phyloP scores from a whole-genome alignment of 495 filamentous ascomycete species.

The Ascodesmis nigricans region DNA sequence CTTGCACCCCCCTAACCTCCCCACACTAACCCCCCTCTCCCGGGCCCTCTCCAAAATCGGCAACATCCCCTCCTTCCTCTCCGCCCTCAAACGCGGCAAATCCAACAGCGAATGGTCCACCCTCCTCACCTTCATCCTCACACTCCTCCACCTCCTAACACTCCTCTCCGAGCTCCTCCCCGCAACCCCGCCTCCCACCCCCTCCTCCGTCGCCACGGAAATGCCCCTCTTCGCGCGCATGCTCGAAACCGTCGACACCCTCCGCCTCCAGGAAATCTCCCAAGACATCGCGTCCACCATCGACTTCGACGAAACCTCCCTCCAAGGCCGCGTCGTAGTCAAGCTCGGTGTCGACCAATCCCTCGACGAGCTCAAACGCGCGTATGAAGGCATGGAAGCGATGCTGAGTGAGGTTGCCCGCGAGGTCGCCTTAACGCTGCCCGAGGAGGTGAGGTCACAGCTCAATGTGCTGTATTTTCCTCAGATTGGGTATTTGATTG shows the following conservation, averaged over 20 bases:
- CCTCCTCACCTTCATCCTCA: slow-evolving; percentile 34
- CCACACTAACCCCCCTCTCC: slow-evolving; percentile 32
- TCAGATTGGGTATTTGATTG: slow-evolving; percentile 74
- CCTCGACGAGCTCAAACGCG: slow-evolving; percentile 55
- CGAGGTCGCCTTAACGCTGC: slow-evolving; percentile 30
- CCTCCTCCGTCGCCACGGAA: too few species aligned
- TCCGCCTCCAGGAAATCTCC: slow-evolving; percentile 39
- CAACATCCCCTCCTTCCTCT: slow-evolving; percentile 36
- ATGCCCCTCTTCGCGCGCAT: too few species aligned
- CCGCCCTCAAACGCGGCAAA: slow-evolving; percentile 11
- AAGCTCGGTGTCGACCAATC: slow-evolving; percentile 47
- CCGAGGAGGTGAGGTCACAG: slow-evolving; percentile 35
- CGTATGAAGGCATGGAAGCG: slow-evolving; percentile 52
- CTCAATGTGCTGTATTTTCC: slow-evolving; percentile 74
- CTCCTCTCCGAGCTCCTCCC: too few species aligned
- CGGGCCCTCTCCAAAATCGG: slow-evolving; percentile 51
- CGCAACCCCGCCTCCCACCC: too few species aligned
- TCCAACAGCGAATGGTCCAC: slow-evolving; percentile 14
- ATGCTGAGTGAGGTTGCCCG: slow-evolving; percentile 46
- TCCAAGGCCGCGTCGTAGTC: slow-evolving; percentile 53
- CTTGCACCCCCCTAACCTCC: slow-evolving; percentile 44
- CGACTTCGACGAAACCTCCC: slow-evolving; percentile 59
- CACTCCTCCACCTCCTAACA: too few species aligned
- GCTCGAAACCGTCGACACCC: slow-evolving; percentile 12
- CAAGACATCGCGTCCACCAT: slow-evolving; percentile 51